Base-by-base conservation (phyloP, 139 green algal species). In the Desmodesmus armatus region DNA sequence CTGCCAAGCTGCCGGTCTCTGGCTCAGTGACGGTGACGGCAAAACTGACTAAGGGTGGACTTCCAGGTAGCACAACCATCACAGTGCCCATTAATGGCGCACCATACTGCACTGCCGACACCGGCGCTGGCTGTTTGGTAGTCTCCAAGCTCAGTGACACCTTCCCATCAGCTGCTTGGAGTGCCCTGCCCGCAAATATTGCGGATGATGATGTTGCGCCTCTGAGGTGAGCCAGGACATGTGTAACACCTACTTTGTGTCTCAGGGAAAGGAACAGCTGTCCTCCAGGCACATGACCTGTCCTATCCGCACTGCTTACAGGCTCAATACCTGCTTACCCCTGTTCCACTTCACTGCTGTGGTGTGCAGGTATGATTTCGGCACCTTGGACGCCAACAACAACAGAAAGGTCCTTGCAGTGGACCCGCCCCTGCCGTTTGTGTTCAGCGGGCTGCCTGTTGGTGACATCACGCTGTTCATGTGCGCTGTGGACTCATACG, bases 61-160 rank as follows among this genome's bases (percentile, higher is more conserved):
- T 29, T 39, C 35, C 29, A 33, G 43, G 41, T 33, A 79, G n/a
- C 43, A 79, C 72, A 7, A 55, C 25, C 0, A 1, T 63, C 2
- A 65, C n/a, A 25, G 41, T 79, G 11, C 72, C 72, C 41, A 79
- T 79, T 29, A 79, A 79, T 44, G 72, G 72, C 72, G 63, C 40
- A 43, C 72, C 72, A 29, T 39, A 39, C 6, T 79, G 72, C 63
- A 72, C 63, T 47, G 53, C 51, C 2, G 43, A 37, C 72, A 33
- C 60, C 3, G 35, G 60, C 60, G n/a, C 72, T 43, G n/a, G 72
- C 43, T 63, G 41, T 23, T 31, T 43, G 3, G 63, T 41, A 11
- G 43, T 63, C 25, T n/a, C n/a, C n/a, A n/a, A n/a, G n/a, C n/a
- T n/a, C n/a, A n/a, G n/a, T n/a, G n/a, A n/a, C n/a, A n/a, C n/a